Percentiles rank a stretch among this genome's conserved stretches.
Evolutionary conservation across 768 basidiomycete genomes (phyloP).

Genomic region (Tephrocybe sp.): DNA sequence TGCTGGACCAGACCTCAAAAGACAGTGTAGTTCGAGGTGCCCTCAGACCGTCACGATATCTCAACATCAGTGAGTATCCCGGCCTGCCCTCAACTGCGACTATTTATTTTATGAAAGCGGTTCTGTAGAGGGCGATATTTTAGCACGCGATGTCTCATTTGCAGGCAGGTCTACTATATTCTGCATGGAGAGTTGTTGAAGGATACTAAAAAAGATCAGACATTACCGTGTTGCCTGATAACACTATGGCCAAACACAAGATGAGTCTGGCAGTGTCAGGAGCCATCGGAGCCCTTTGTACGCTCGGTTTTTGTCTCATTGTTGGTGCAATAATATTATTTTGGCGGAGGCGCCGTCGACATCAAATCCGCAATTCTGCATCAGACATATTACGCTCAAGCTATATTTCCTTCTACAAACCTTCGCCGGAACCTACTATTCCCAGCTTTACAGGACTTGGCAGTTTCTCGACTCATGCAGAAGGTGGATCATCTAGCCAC

Average conservation of each 20-base stretch:
- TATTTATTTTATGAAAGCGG: too few relatives aligned
- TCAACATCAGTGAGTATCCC: too few relatives aligned
- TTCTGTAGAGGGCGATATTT: too few relatives aligned
- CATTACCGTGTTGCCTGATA: too few relatives aligned
- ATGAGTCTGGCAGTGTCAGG: slow-evolving; percentile 10
- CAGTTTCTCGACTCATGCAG: not conserved
- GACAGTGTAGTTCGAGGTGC: too few relatives aligned
- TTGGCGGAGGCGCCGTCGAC: slow-evolving; percentile 7
- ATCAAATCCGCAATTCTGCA: not conserved
- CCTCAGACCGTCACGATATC: too few relatives aligned
- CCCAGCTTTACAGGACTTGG: slow-evolving; percentile 11
- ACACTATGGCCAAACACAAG: not conserved
- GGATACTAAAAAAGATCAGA: too few relatives aligned
- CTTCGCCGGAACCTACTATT: not conserved
- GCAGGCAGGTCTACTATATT: too few relatives aligned
- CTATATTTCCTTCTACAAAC: slow-evolving; percentile 7
- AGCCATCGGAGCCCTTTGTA: slow-evolving; percentile 15
- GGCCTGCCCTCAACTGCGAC: too few relatives aligned
- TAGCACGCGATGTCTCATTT: too few relatives aligned
- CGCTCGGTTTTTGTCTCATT: slow-evolving; percentile 4
- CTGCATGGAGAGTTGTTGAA: too few relatives aligned
- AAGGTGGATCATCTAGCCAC: not conserved
- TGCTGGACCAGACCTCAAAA: too few relatives aligned
- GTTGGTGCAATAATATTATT: slow-evolving; percentile 1
- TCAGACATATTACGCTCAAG: slow-evolving; percentile 3